A percentile compares a stretch with the other conserved stretches of the same genome.
Evolutionary conservation across 202 grass and related monocot species (phyloP).

Genomic region (Hordeum pubiflorum): DNA sequence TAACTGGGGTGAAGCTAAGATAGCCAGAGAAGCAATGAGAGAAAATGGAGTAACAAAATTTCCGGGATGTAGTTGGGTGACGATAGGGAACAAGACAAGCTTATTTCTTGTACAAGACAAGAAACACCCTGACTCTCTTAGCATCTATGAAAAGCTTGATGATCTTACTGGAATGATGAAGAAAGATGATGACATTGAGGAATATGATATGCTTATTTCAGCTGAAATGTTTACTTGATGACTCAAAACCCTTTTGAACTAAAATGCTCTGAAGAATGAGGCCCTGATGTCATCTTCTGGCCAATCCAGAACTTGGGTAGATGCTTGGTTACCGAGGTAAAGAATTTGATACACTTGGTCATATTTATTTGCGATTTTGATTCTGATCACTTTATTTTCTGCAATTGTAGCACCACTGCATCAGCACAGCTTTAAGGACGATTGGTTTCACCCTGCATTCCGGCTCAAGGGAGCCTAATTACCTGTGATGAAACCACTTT

Average conservation of each 20-base stretch:
- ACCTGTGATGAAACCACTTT: not conserved
- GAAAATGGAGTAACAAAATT: constrained; percentile 53
- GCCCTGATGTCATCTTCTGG: too few relatives aligned
- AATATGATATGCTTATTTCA: constrained; percentile 17
- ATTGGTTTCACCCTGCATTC: not conserved
- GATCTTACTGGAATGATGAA: constrained; percentile 42
- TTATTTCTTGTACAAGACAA: constrained; percentile 54
- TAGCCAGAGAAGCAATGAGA: constrained; percentile 47
- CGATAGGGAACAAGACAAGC: constrained; percentile 44
- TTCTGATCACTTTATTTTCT: not conserved
- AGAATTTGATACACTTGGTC: not conserved
- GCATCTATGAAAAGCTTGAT: constrained; percentile 35
- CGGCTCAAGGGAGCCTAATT: not conserved
- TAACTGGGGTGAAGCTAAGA: constrained; percentile 55
- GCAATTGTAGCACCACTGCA: not conserved
- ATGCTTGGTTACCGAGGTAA: not conserved
- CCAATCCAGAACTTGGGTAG: too few relatives aligned
- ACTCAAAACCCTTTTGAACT: too few relatives aligned
- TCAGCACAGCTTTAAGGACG: not conserved
- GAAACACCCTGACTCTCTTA: constrained; percentile 32
- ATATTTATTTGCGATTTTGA: not conserved
- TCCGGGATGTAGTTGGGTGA: constrained; percentile 65
- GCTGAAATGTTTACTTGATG: not conserved
- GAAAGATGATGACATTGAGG: constrained; percentile 22
- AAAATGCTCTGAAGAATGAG: too few relatives aligned